A percentile compares a stretch with the other conserved stretches of the same genome.
Conservation (phyloP, 331 rosid genomes). For the Cydonia oblonga region DNA sequence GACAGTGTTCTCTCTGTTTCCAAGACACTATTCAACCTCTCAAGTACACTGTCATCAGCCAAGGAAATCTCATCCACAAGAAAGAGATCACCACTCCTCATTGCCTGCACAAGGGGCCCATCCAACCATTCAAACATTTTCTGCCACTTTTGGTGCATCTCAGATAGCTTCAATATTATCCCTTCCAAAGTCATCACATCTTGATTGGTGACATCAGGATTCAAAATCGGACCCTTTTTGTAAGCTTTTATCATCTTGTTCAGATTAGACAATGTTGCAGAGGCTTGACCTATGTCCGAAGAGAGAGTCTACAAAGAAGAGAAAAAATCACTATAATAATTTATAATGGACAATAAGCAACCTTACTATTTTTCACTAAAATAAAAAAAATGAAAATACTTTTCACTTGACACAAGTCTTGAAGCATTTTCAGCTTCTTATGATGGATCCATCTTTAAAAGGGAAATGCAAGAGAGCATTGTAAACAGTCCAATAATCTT, state of each 20-base stretch:
- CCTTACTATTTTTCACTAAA: not conserved
- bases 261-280: conserved; percentile 40
- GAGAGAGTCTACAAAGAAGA: conserved; percentile 40
- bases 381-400: not conserved
- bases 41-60: conserved; percentile 98
- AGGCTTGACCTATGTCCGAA: conserved; percentile 57
- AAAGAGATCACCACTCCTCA: conserved; percentile 79
- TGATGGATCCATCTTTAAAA: not conserved
- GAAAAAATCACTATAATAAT: conserved; percentile 1
- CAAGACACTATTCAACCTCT: conserved; percentile 88
- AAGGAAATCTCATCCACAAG: conserved; percentile 89
- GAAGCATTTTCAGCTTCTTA: not conserved
- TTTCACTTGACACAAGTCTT: not conserved
- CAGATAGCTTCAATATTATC: conserved; percentile 30
- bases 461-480: not conserved
- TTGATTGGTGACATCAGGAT: conserved; percentile 24
- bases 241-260: conserved; percentile 28
- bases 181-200: conserved; percentile 34
- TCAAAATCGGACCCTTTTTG: conserved; percentile 26
- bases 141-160: conserved; percentile 71
- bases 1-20: conserved; percentile 90
- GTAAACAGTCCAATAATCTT: not conserved
- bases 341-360: no score
- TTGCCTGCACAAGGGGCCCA: conserved; percentile 87
- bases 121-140: conserved; percentile 87